Percentiles rank a stretch among this genome's conserved stretches.
Evolutionary conservation across 1,139 yeast genomes (phyloP).

Genomic region (Nakaseomyces glabratus): DNA sequence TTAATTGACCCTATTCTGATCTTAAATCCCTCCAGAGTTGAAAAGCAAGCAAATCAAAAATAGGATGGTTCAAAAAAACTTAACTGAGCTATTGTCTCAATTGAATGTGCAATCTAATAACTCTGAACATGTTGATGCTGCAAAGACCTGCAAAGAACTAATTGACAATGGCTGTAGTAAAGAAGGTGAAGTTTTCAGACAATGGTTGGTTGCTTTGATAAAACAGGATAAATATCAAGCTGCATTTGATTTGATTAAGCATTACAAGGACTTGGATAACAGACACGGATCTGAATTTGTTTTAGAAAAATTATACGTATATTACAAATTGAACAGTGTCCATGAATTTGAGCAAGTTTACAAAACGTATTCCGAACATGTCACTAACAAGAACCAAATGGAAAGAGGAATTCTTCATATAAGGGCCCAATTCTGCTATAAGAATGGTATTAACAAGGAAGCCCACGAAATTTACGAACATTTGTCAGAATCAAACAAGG

Average conservation of each 20-base stretch:
- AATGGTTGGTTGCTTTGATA: slow-evolving; percentile 61
- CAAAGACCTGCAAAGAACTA: slow-evolving; percentile 37
- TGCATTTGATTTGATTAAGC: slow-evolving; percentile 43
- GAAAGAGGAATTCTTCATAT: slow-evolving; percentile 57
- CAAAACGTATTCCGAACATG: neutral
- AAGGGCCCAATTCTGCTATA: slow-evolving; percentile 75
- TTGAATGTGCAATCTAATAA: slow-evolving; percentile 39
- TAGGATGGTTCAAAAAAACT: slow-evolving; percentile 26
- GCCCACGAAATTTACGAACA: slow-evolving; percentile 50
- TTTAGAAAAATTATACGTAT: slow-evolving; percentile 59
- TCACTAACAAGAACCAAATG: slow-evolving; percentile 9
- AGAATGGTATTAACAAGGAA: slow-evolving; percentile 47
- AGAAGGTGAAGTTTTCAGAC: slow-evolving; percentile 38
- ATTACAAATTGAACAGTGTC: slow-evolving; percentile 53
- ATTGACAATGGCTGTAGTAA: slow-evolving; percentile 35
- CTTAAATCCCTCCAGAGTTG: too few species aligned
- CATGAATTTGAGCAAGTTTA: slow-evolving; percentile 36
- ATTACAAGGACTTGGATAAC: slow-evolving; percentile 35
- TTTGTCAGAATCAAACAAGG: slow-evolving; percentile 32
- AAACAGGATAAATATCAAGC: slow-evolving; percentile 58
- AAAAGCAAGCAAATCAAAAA: neutral
- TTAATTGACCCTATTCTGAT: too few species aligned
- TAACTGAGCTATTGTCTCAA: slow-evolving; percentile 39
- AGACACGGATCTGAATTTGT: slow-evolving; percentile 32
- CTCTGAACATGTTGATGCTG: slow-evolving; percentile 42